Evolutionary conservation across 1,284 basidiomycete species (phyloP).

Genomic region (Taiwanofungus camphoratus): DNA sequence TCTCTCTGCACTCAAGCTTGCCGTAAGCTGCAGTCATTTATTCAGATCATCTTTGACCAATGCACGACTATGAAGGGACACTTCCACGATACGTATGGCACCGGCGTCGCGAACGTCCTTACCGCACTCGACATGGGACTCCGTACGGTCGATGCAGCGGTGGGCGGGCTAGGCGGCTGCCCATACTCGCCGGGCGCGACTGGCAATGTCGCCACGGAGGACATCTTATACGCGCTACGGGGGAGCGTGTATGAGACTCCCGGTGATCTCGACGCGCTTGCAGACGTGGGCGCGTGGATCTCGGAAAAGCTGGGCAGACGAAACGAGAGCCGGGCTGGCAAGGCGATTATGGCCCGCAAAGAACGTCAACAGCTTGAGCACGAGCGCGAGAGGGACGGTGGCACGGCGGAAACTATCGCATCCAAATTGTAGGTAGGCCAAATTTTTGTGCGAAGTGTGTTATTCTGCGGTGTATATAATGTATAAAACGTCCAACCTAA

Average conservation of each 20-base stretch:
- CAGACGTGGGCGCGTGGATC: conserved; percentile 80
- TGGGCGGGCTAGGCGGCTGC: conserved; percentile 90
- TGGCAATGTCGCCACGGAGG: conserved; percentile 91
- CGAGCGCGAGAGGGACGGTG: conserved; percentile 20
- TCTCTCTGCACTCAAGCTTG: conserved; percentile 59
- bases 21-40: no score
- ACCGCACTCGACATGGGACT: conserved; percentile 61
- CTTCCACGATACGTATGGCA: conserved; percentile 88
- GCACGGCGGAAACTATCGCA: conserved; percentile 10
- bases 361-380: conserved; percentile 31
- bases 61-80: conserved; percentile 17
- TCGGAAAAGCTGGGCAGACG: conserved; percentile 58
- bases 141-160: conserved; percentile 66
- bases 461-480: background rate
- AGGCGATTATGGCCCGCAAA: conserved; percentile 62
- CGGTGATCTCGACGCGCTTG: conserved; percentile 57
- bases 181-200: conserved; percentile 95
- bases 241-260: conserved; percentile 65
- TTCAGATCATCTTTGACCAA: conserved; percentile 4
- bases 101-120: conserved; percentile 70
- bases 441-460: no score
- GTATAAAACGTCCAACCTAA: no score
- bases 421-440: conserved; percentile 16
- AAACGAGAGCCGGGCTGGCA: conserved; percentile 78
- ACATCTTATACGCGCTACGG: conserved; percentile 81